Evolutionary conservation across 768 basidiomycete genomes (phyloP).

Genomic region (Boletellus emodensis): DNA sequence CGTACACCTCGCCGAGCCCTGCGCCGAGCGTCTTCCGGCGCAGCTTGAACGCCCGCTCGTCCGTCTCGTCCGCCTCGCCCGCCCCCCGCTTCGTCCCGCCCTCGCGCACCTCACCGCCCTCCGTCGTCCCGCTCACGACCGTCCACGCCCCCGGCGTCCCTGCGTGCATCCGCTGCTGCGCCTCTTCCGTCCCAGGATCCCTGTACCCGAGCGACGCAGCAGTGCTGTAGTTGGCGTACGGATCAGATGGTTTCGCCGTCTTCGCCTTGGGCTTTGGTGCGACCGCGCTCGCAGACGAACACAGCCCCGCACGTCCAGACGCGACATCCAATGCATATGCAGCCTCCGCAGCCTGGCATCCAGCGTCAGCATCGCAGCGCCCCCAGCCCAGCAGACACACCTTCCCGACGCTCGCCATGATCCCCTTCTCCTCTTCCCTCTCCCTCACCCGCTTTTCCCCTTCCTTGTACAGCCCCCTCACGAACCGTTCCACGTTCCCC

Average conservation of each 20-base stretch:
- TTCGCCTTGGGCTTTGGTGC: constrained; percentile 34
- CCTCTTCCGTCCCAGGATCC: constrained; percentile 76
- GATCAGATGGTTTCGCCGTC: constrained; percentile 54
- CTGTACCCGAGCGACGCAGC: constrained; percentile 76
- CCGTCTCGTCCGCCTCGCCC: constrained; percentile 47
- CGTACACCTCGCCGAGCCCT: constrained; percentile 77
- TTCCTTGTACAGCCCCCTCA: constrained; percentile 88
- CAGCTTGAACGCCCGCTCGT: constrained; percentile 58
- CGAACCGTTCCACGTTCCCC: constrained; percentile 90
- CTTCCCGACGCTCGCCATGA: constrained; percentile 83
- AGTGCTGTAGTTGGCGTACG: constrained; percentile 84
- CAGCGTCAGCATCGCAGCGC: background rate
- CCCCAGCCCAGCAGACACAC: constrained; percentile 33
- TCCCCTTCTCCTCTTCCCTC: constrained; percentile 77
- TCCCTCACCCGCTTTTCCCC: constrained; percentile 88
- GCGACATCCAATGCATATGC: constrained; percentile 77
- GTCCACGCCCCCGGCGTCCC: constrained; percentile 81
- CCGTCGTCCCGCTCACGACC: constrained; percentile 38
- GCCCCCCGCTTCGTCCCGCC: constrained; percentile 33
- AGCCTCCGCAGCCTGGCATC: constrained; percentile 64
- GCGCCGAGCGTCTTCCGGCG: constrained; percentile 53
- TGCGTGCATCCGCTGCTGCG: constrained; percentile 54
- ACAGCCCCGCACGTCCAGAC: constrained; percentile 48
- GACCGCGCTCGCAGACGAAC: constrained; percentile 23
- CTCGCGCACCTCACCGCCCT: background rate